Base-by-base conservation (phyloP, 176 grass and related monocot genomes). In the Eleusine indica region DNA sequence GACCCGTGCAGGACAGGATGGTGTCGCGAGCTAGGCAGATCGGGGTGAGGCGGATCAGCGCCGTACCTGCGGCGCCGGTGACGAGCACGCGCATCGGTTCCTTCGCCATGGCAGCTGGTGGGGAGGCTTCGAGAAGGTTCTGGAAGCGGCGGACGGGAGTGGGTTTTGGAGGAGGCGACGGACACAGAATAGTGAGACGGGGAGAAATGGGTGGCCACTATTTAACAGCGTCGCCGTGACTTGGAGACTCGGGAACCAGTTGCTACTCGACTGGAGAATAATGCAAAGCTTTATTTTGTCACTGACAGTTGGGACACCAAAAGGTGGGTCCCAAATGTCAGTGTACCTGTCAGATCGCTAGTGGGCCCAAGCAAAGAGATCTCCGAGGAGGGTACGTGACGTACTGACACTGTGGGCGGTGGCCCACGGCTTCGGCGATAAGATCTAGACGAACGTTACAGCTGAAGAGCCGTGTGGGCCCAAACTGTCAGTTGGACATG, bases 81-180 rank as follows among this genome's bases (percentile, higher is more conserved):
- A 98, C 96, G 82, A 98, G 96, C 86, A 98, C 96, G 76, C 93
- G 89, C 84, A 98, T 71, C 40, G 96, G 91, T 79, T 98, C 93
- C 89, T 95, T 98, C 79, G 94, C 94, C 94, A 96, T 96, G 75
- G 86, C 64, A 75, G 70, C 68, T 17, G 52, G 19, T 19, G 70
- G 87, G 28, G 7, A 47, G 74, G 76, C 63, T 80, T 87, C 76
- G 47, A 9, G 75, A 87, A 64, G 74, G 74, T 78, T 78, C 80
- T 72, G 44, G 44, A 88, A 38, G 61, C 39, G 7, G 14, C 29
- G 65, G 19, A 60, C 54, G 42, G 19, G 57, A 68, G 79, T 73
- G 74, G 74, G 54, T 43, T 76, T 61, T 15, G 62, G 41, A 80
- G 80, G 32, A 63, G 22, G 84, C 60, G 61, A n/a, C 32, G 51